phyloP scores from a whole-genome alignment of 257 asterid species.

The Thymus quinquecostatus region DNA sequence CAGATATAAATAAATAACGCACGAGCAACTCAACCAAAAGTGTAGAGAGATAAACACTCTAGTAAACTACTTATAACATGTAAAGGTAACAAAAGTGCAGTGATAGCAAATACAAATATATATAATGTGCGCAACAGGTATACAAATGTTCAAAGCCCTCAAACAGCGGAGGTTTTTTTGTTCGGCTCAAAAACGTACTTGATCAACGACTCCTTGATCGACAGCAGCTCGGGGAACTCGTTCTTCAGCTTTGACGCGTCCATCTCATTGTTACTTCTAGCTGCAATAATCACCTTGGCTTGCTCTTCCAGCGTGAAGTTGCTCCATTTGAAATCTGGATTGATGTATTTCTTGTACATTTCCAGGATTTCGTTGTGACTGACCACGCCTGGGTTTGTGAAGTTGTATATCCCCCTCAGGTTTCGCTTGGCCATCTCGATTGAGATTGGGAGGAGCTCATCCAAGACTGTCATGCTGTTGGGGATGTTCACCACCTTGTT shows the following conservation, averaged over 20 bases:
- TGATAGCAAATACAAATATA: slow-evolving; percentile 19
- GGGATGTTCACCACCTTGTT: slow-evolving; percentile 63
- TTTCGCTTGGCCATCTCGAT: slow-evolving; percentile 62
- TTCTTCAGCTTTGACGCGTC: slow-evolving; percentile 58
- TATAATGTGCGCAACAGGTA: slow-evolving; percentile 1
- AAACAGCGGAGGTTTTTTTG: slow-evolving; percentile 42
- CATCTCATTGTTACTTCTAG: slow-evolving; percentile 60
- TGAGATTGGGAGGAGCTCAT: slow-evolving; percentile 59
- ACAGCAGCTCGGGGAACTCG: slow-evolving; percentile 55
- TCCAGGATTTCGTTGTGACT: slow-evolving; percentile 63
- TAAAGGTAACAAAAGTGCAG: slow-evolving; percentile 15
- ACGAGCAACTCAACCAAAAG: slow-evolving; percentile 7
- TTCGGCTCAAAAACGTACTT: slow-evolving; percentile 55
- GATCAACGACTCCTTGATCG: slow-evolving; percentile 57
- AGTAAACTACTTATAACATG: slow-evolving; percentile 20
- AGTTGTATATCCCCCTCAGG: slow-evolving; percentile 58
- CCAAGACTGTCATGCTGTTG: slow-evolving; percentile 65
- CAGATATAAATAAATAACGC: slow-evolving; percentile 3
- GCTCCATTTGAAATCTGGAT: slow-evolving; percentile 45
- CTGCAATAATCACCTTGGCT: slow-evolving; percentile 62
- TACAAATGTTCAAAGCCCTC: slow-evolving; percentile 3
- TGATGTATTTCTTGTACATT: slow-evolving; percentile 57
- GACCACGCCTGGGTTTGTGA: slow-evolving; percentile 59
- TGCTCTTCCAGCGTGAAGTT: slow-evolving; percentile 63
- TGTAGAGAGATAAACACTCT: slow-evolving; percentile 22